Conservation (phyloP, 805 yeast species). For the Suhomyces pyralidae region DNA sequence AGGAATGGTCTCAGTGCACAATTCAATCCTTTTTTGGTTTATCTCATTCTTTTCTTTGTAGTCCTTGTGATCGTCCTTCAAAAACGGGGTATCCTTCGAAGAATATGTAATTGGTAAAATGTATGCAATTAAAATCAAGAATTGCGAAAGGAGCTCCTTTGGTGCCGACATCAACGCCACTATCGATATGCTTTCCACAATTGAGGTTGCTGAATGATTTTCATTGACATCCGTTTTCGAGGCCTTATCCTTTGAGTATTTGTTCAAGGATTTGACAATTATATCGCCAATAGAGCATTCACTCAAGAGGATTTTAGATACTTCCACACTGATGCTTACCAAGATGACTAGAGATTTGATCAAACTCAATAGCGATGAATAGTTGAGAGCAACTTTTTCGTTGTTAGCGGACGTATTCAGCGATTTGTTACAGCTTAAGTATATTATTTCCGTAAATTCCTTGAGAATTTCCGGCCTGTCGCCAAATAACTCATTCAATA, state of each 20-base stretch:
- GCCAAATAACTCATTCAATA: conserved; percentile 44
- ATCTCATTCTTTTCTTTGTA: conserved; percentile 21
- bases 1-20: conserved; percentile 24
- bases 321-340: conserved; percentile 41
- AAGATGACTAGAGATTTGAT: conserved; percentile 46
- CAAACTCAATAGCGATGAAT: conserved; percentile 39
- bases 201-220: conserved; percentile 1
- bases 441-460: conserved; percentile 21
- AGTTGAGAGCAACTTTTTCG: conserved; percentile 26
- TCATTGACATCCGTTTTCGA: conserved; percentile 1
- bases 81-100: conserved; percentile 27
- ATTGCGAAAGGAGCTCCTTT: conserved; percentile 55
- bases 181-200: conserved; percentile 38
- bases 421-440: conserved; percentile 26
- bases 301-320: conserved; percentile 43
- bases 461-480: conserved; percentile 16
- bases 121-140: conserved; percentile 54
- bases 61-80: conserved; percentile 19
- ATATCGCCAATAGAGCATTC: conserved; percentile 47
- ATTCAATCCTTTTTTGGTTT: conserved; percentile 30
- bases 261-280: conserved; percentile 49
- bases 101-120: conserved; percentile 52
- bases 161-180: conserved; percentile 76
- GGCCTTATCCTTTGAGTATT: conserved; percentile 39
- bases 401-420: conserved; percentile 11